Base-by-base conservation (phyloP, 1,284 basidiomycete genomes). In the Taiwanofungus camphoratus region DNA sequence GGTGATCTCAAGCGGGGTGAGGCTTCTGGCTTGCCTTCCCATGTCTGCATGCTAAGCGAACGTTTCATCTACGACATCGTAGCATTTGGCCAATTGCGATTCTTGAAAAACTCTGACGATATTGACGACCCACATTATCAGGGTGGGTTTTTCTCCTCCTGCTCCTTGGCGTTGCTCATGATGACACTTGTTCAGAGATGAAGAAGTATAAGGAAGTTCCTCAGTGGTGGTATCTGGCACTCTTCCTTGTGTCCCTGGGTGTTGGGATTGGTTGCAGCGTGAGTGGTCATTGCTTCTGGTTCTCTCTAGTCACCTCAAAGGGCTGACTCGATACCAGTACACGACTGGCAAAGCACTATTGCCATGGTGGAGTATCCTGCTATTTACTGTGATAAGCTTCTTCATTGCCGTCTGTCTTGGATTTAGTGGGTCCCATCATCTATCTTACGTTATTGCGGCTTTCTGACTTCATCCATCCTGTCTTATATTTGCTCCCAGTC, bases 191-290 rank as follows among this genome's bases (percentile, higher is more conserved):
- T 43, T 23, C 52, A 67, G 71, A 67, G 51, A 76, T 77, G 74
- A 64, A 66, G 51, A 70, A 70, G 46, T 76, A 77, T 53, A 55
- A 62, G 20, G 74, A 76, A 50, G 75, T 77, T 3, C 78, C 78
- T 3, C 69, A 70, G 48, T 74, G 69, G 69, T 76, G 69, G 56
- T 79, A 79, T 48, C 54, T 58, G 0, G 29, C 58, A 0, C 51
- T 78, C 13, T 74, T 80, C 50, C 13, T 73, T 11, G 48, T 60
- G n/a, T 73, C 74, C 0, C 57, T 81, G 15, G 71, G 49, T n/a
- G 64, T 79, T 36, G 71, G 71, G 21, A 74, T 81, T 44, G 74
- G 73, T 16, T 74, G 72, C 55, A 70, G 70, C 43, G 64, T 64
- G 46, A 4, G 62, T 54, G n/a, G n/a, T n/a, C n/a, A 3, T 33